Conservation (phyloP, 306 rosid species). For the Trifolium dubium region DNA sequence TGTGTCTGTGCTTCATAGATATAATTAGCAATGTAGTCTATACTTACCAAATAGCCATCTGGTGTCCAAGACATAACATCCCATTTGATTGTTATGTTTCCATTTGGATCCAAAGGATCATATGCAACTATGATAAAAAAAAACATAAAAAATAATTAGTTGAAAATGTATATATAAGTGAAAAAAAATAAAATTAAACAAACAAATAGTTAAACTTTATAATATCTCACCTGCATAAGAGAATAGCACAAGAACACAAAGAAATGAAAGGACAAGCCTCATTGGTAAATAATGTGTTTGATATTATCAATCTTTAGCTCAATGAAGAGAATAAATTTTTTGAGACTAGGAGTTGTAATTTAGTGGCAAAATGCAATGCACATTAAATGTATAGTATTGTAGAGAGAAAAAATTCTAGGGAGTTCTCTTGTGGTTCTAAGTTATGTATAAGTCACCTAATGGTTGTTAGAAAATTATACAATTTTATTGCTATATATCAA, state of each 20-base stretch:
- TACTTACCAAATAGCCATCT: conserved; percentile 89
- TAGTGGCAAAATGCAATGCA: conserved; percentile 5
- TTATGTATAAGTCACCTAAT: conserved; percentile 57
- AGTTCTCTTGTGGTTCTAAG: conserved; percentile 29
- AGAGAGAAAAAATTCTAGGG: conserved; percentile 35
- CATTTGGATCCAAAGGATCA: conserved; percentile 96
- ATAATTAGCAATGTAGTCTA: conserved; percentile 7
- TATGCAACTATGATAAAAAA: conserved; percentile 61
- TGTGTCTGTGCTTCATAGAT: too few species aligned
- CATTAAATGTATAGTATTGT: conserved; percentile 33
- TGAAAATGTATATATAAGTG: conserved; percentile 3
- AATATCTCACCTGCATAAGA: conserved; percentile 61
- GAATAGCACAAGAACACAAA: conserved; percentile 53
- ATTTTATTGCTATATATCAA: conserved; percentile 32
- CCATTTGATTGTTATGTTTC: conserved; percentile 89
- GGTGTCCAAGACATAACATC: conserved; percentile 93
- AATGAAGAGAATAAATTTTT: conserved; percentile 18
- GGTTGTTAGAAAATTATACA: conserved; percentile 55
- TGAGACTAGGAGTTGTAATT: neutral
- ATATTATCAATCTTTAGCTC: conserved; percentile 26
- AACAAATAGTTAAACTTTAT: neutral
- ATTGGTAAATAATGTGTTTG: conserved; percentile 43
- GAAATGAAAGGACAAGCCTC: conserved; percentile 57
- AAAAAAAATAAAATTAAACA: conserved; percentile 7
- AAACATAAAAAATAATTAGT: conserved; percentile 14